Base-by-base conservation (phyloP, 2,329 filamentous ascomycete genomes). In the Aureobasidium sp. region DNA sequence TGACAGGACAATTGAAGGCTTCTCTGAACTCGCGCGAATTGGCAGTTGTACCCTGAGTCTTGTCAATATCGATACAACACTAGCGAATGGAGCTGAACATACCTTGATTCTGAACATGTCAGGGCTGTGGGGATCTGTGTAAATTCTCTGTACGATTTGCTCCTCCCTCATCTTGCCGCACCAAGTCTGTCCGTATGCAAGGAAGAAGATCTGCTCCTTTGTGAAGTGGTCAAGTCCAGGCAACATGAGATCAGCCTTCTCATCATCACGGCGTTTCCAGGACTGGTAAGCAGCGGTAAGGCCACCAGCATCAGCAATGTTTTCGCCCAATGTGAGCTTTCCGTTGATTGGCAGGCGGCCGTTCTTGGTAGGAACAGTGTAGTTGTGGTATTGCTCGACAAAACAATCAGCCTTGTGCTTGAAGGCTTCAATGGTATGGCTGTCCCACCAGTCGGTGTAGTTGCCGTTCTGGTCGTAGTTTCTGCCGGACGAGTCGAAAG, bases 251-350 rank as follows among this genome's bases (percentile, higher is more conserved):
- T 82, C 81, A 0, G 81, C 77, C n/a, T 77, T 78, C 41, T 79
- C 74, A 2, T 76, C 72, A 36, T 83, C 80, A 12, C 80, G 79
- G 65, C 81, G 82, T 70, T 85, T 82, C 87, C 87, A 90, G 0
- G 86, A 86, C 27, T 80, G 76, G 69, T 83, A 89, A 0, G 85
- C 79, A 0, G 85, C 83, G 8, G 81, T 78, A 0, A 90, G 70
- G 15, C 87, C 87, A 17, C 86, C 87, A 0, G 87, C 84, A 71
- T 90, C 87, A 1, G 87, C 86, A 68, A 90, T 86, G 69, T 89
- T 89, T 74, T 90, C 87, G 24, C 83, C 84, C 1, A 89, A 74
- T 0, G 87, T 89, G 15, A 84, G 75, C 27, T 76, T 76, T 10
- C 87, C 87, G 63, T 87, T 85, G 61, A 89, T 81, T 64, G 85